A percentile compares a stretch with the other conserved stretches of the same genome.
phyloP scores from a whole-genome alignment of 2,329 filamentous ascomycete species.

The Colletotrichum salicis region DNA sequence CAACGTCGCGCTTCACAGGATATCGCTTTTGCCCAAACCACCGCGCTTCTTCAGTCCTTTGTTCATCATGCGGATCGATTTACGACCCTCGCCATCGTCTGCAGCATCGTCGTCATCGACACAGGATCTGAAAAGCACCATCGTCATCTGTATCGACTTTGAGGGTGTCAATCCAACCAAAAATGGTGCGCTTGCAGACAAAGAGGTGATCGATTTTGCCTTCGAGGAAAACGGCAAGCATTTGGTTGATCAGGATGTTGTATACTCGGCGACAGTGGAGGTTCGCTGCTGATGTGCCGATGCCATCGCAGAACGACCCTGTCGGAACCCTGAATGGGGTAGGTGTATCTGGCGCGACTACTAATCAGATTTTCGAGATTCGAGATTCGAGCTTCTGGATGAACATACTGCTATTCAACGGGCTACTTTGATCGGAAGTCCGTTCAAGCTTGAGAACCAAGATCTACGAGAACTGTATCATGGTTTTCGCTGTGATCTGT shows the following conservation, averaged over 20 bases:
- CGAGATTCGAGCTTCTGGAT: background rate
- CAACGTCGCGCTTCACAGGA: background rate
- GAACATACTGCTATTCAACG: background rate
- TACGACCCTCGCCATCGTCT: background rate
- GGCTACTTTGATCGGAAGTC: background rate
- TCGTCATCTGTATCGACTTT: background rate
- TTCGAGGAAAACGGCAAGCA: background rate
- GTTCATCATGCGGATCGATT: background rate
- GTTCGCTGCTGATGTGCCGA: background rate
- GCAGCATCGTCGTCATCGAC: background rate
- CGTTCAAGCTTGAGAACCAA: background rate
- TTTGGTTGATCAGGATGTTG: background rate
- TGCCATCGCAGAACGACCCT: background rate
- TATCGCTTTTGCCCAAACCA: background rate
- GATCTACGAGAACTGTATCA: background rate
- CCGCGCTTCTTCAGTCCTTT: constrained; percentile 2
- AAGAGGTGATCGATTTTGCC: background rate
- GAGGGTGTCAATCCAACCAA: background rate
- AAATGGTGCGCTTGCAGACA: background rate
- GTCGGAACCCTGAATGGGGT: background rate
- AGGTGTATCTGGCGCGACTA: background rate
- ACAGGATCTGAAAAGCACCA: background rate
- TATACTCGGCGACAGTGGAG: background rate
- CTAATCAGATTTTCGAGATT: background rate
- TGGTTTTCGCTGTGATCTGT: background rate